Evolutionary conservation across 805 yeast species (phyloP).

Genomic region (Lipomyces lipofer): DNA sequence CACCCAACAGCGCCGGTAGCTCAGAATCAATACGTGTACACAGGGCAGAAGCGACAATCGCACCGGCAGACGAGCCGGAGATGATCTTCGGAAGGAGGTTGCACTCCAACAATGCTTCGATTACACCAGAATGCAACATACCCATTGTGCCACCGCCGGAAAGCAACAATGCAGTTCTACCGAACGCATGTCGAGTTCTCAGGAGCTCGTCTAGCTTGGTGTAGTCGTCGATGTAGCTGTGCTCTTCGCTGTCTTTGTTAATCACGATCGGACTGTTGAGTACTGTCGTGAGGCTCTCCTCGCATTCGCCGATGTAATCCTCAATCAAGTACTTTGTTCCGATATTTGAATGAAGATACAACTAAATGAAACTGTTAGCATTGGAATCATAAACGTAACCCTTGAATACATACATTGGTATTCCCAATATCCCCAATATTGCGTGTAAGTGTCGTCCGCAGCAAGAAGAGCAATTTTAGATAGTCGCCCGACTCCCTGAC

Average conservation of each 20-base stretch:
- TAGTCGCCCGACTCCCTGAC: conserved; percentile 63
- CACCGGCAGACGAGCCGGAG: conserved; percentile 95
- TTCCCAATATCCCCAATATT: conserved; percentile 88
- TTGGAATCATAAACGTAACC: neutral
- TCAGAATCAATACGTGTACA: conserved; percentile 81
- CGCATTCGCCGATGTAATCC: conserved; percentile 79
- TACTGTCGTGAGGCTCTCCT: conserved; percentile 43
- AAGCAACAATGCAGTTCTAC: conserved; percentile 90
- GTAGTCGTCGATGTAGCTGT: conserved; percentile 54
- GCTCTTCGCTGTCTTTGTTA: conserved; percentile 31
- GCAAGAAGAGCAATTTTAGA: conserved; percentile 62
- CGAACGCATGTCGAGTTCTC: conserved; percentile 87
- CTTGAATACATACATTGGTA: conserved; percentile 45
- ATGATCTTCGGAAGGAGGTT: conserved; percentile 81
- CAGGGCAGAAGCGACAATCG: conserved; percentile 85
- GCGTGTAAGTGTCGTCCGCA: conserved; percentile 82
- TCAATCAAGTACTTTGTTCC: conserved; percentile 87
- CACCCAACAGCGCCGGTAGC: conserved; percentile 50
- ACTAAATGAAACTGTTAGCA: too few species aligned
- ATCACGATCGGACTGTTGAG: conserved; percentile 34
- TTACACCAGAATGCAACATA: conserved; percentile 85
- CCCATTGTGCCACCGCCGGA: conserved; percentile 98
- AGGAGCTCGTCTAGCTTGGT: conserved; percentile 74
- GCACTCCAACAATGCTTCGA: conserved; percentile 72
- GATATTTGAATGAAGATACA: conserved; percentile 74